These are phyloP conservation scores for Platismatia glauca DNA, from an alignment of 495 filamentous ascomycete genomes.

Conservation along the genomic window DNA sequence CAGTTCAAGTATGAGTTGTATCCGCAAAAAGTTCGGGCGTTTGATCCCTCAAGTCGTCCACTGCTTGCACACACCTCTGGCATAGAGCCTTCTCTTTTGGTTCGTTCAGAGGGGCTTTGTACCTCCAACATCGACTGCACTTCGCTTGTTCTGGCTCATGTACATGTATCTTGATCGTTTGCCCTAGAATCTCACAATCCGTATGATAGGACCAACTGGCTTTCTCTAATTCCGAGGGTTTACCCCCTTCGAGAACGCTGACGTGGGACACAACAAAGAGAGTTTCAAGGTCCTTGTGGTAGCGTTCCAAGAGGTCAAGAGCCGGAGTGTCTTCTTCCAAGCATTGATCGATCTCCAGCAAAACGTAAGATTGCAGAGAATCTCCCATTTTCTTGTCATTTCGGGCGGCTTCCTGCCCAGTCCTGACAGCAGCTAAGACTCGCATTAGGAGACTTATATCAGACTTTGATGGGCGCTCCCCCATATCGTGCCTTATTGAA, in stretches of 20 bases:
- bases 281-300: constrained; percentile 52
- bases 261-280: constrained; percentile 74
- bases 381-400: constrained; percentile 17
- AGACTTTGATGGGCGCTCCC: constrained; percentile 31
- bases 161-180: constrained; percentile 48
- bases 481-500: constrained; percentile 25
- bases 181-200: constrained; percentile 43
- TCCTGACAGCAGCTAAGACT: constrained; percentile 55
- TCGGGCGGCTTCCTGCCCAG: constrained; percentile 54
- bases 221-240: constrained; percentile 25
- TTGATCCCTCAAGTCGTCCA: constrained; percentile 33
- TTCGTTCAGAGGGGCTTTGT: constrained; percentile 41
- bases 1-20: background rate
- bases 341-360: constrained; percentile 9
- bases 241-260: constrained; percentile 34
- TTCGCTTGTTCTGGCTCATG: constrained; percentile 59
- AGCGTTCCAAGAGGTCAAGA: constrained; percentile 39
- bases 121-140: constrained; percentile 85
- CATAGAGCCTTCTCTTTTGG: constrained; percentile 55
- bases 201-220: constrained; percentile 47
- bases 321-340: constrained; percentile 11
- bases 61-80: constrained; percentile 61
- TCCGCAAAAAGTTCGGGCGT: constrained; percentile 15
- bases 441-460: constrained; percentile 52
- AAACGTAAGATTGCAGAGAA: constrained; percentile 14